Evolutionary conservation across 2,329 filamentous ascomycete species (phyloP), one percentile per base, ranked within the genome.

Genomic region (Hypomyces perniciosus): DNA sequence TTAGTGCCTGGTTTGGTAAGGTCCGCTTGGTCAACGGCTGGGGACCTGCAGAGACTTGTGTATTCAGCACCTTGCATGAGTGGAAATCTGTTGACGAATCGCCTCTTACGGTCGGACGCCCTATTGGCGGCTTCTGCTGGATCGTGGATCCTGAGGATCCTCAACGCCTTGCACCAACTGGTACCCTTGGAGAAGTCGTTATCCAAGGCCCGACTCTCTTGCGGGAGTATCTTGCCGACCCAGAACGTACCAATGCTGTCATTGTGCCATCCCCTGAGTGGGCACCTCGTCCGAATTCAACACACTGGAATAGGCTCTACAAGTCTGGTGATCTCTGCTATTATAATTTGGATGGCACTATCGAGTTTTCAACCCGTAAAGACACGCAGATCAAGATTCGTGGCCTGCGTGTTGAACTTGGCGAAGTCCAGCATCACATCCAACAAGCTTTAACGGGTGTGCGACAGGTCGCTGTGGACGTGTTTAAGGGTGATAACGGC

Each of bases 341-440:
- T 40, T 73, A 72, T 26, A 60, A 68, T 33, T 57, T 59, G 0
- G 66, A 73, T 44, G 68, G 70, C 1, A 58, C 59, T 20, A 58
- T 77, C 5, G 55, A 68, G 0, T 75, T 71, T 47, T 59, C 75
- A 40, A 76, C 76, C 35, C 68, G 79, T n/a, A 78, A 77, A 56
- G 78, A 82, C 54, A 71, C 71, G 0, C 78, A 81, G 58, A 70
- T 81, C 42, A 83, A 83, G 60, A 61, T 82, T 9, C 69, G 73
- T 13, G 82, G 81, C 13, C 79, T 73, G 50, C 62, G 77, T 48
- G 68, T 79, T 46, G 81, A 76, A 63, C 65, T 76, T 7, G 50
- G 46, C 1, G 58, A 59, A 44, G 44, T 61, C 20, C 57, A 61
- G 13, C 48, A 53, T 20, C 38, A 58, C 26, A 42, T 55, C 10